phyloP scores from a whole-genome alignment of 768 basidiomycete genomes.

The Clavaria fumosa region DNA sequence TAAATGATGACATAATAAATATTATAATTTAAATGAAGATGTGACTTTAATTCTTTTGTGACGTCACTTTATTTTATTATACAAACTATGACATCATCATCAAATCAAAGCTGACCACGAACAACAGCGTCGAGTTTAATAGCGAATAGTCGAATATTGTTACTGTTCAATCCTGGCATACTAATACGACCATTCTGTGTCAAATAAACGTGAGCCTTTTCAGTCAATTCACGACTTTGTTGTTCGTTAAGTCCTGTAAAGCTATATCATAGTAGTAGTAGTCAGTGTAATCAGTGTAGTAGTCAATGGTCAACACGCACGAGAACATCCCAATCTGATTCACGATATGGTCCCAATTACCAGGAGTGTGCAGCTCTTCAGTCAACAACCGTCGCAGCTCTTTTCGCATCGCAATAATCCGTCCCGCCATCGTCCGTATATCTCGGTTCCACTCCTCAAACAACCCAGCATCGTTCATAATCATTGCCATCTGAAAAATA shows the following conservation, averaged over 20 bases:
- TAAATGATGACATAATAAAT: too few species aligned
- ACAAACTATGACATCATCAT: too few species aligned
- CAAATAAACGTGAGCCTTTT: constrained; percentile 72
- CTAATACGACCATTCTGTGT: constrained; percentile 82
- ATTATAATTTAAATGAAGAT: too few species aligned
- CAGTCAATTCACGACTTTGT: constrained; percentile 54
- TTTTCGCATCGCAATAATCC: constrained; percentile 85
- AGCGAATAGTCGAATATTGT: constrained; percentile 69
- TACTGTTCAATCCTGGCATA: constrained; percentile 81
- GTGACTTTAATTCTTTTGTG: too few species aligned
- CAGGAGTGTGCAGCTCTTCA: constrained; percentile 72
- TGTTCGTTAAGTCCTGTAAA: constrained; percentile 65
- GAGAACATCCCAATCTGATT: constrained; percentile 98
- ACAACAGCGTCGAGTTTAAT: constrained; percentile 53
- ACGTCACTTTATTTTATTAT: too few species aligned
- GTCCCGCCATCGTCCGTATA: constrained; percentile 81
- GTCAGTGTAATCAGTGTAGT: constrained; percentile 4
- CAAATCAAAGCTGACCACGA: constrained; percentile 16
- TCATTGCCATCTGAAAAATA: constrained; percentile 49
- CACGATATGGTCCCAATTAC: constrained; percentile 91
- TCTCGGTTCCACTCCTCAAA: constrained; percentile 85
- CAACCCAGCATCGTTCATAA: constrained; percentile 58
- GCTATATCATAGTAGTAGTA: constrained; percentile 22
- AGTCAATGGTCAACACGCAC: constrained; percentile 23
- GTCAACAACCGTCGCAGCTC: constrained; percentile 61